phyloP scores from a whole-genome alignment of 352 stramenopile species.

The Pythium apleroticum region DNA sequence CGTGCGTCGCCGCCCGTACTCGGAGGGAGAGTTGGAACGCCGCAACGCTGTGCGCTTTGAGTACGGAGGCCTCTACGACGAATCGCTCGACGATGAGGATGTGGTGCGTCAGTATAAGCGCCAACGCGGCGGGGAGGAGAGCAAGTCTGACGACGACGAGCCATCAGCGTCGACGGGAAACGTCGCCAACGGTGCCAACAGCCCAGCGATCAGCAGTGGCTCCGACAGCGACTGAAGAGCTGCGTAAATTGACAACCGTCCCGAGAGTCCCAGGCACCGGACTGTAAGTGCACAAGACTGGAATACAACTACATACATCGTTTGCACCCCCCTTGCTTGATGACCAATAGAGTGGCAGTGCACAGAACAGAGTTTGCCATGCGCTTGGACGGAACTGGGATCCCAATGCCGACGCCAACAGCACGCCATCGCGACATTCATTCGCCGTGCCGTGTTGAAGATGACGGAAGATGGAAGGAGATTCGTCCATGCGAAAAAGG shows the following conservation, averaged over 20 bases:
- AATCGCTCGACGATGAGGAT: constrained; percentile 63
- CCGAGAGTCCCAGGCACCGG: background rate
- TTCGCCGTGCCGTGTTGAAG: background rate
- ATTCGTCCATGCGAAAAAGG: background rate
- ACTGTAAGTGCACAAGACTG: background rate
- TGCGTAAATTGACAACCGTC: constrained; percentile 30
- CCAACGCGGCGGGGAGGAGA: constrained; percentile 43
- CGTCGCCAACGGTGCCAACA: constrained; percentile 44
- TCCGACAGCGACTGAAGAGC: constrained; percentile 55
- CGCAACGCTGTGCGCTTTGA: constrained; percentile 62
- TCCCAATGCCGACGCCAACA: background rate
- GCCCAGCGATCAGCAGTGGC: constrained; percentile 64
- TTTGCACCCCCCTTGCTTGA: too few species aligned
- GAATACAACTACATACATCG: background rate
- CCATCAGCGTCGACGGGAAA: constrained; percentile 26
- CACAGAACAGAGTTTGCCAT: background rate
- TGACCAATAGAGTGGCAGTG: too few species aligned
- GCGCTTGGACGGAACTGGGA: too few species aligned
- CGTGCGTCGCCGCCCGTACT: constrained; percentile 74
- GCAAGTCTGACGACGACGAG: constrained; percentile 33
- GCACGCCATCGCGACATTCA: background rate
- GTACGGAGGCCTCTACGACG: constrained; percentile 65
- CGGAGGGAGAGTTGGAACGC: constrained; percentile 58
- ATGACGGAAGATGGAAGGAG: background rate
- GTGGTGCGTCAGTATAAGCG: constrained; percentile 66